Base-by-base conservation (phyloP, 352 stramenopile species). In the Phytophthora pinifolia region DNA sequence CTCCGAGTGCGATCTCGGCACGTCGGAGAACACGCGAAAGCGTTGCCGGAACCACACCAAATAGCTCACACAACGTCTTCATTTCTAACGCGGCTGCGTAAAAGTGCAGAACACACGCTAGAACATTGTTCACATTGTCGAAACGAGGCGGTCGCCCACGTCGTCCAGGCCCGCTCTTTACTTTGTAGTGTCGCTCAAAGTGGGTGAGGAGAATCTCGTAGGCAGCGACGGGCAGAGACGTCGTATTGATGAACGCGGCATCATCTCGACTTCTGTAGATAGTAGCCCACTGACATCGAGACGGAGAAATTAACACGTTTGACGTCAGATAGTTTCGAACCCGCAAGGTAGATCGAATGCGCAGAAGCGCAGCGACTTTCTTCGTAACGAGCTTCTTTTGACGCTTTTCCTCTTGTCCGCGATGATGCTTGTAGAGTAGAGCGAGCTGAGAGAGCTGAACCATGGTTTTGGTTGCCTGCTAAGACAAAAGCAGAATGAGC, bases 271-370 rank as follows among this genome's bases (percentile, higher is more conserved):
- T 35, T 20, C 8, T 18, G 13, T 36, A 47, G 2, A 35, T 47
- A 14, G 13, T 4, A 8, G 20, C 9, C 41, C 41, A 47, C 13
- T 22, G 41, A 9, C 1, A 22, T 14, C n/a, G 12, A 25, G 13
- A 34, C 8, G 41, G 39, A 1, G 39, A 46, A 33, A 47, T 47
- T 6, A 47, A 14, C 5, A 47, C 41, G 6, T 6, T 14, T 35
- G 41, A 25, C 4, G 41, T 47, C 18, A 47, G n/a, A 20, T 47
- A 47, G n/a, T 47, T 18, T 35, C n/a, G 41, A 9, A 14, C 25
- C 2, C 41, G 41, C 13, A 36, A 9, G 7, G 39, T 46, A 18
- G 33, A 18, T 15, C 39, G 39, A 14, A 46, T 29, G 4, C 39
- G 18, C 2, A 46, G 13, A 6, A 46, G 39, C 17, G 22, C 39